Evolutionary conservation across 768 basidiomycete genomes (phyloP).

Genomic region (Stropharia rugosoannulata): DNA sequence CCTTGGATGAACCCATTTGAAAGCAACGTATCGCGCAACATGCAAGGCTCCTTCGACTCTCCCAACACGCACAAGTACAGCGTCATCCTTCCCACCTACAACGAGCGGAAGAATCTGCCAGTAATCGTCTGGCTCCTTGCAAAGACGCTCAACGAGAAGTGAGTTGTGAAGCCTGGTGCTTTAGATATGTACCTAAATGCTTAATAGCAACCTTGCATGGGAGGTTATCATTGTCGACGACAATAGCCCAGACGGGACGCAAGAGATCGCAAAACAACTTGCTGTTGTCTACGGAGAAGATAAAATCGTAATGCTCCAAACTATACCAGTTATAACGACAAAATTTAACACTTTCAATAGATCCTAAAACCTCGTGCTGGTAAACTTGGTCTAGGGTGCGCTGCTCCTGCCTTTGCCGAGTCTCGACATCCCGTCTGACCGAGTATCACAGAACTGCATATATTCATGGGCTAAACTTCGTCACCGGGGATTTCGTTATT

Average conservation of each 20-base stretch:
- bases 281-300: slow-evolving; percentile 82
- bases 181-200: background rate
- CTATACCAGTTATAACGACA: background rate
- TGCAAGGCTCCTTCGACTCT: slow-evolving; percentile 61
- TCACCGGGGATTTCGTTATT: slow-evolving; percentile 89
- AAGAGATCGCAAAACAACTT: slow-evolving; percentile 81
- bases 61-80: slow-evolving; percentile 77
- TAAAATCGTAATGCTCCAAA: slow-evolving; percentile 53
- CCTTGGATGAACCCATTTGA: slow-evolving; percentile 66
- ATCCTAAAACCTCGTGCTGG: slow-evolving; percentile 84
- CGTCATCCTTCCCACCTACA: slow-evolving; percentile 92
- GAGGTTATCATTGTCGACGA: slow-evolving; percentile 93
- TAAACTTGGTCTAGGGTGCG: slow-evolving; percentile 87
- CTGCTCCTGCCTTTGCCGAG: background rate
- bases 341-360: slow-evolving; percentile 35
- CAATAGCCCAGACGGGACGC: slow-evolving; percentile 90
- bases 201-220: slow-evolving; percentile 67
- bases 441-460: slow-evolving; percentile 76
- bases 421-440: background rate
- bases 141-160: slow-evolving; percentile 77
- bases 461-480: slow-evolving; percentile 88
- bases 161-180: slow-evolving; percentile 24
- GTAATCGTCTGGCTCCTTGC: slow-evolving; percentile 86
- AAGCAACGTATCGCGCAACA: slow-evolving; percentile 51
- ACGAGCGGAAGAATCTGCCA: slow-evolving; percentile 90